Evolutionary conservation across 1,139 yeast species (phyloP), one percentile per base, ranked within the genome.

Genomic region (Starmera stellimalicola): DNA sequence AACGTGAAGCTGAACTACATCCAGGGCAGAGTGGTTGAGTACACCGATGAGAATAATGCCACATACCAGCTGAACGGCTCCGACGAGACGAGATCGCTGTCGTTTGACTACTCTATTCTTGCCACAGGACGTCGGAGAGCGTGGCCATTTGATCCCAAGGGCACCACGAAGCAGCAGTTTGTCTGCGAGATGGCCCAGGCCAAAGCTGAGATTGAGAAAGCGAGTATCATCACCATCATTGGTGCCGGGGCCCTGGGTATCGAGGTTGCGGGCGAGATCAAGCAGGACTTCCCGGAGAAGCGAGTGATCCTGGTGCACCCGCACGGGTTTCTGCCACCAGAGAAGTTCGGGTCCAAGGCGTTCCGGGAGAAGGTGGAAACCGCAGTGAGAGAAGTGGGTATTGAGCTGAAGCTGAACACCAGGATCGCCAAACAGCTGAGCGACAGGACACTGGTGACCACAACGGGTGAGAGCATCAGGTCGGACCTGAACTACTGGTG

Each of bases 101-200:
- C 52, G n/a, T 73, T 70, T 46, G 73, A 70, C 42, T 70, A 66
- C 40, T 65, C 65, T 16, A 55, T 71, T 5, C 47, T 64, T 40
- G 73, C 77, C 3, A 52, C 70, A 3, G 79, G 79, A 1, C 52
- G 77, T 47, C 60, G 68, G 38, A 52, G 77, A 38, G 51, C 55
- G 29, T 71, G 74, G 73, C 79, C 78, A 10, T 63, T 70, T 24
- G 70, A 73, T 16, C 78, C 78, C 5, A 44, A 51, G 15, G 65
- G 52, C 3, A 31, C 33, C 9, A 49, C 52, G 4, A 45, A 44
- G 19, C 40, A 45, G 15, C 44, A 42, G 9, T 54, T 47, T 32
- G 33, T 44, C 6, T 33, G 40, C 14, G 63, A 58, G 36, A 54
- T 57, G 53, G 24, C 33, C 6, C 30, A 37, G 14, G 40, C 51